Percentiles rank a stretch among this genome's conserved stretches.
Evolutionary conservation across 805 yeast genomes (phyloP).

Genomic region (Metschnikowia kofuensis): DNA sequence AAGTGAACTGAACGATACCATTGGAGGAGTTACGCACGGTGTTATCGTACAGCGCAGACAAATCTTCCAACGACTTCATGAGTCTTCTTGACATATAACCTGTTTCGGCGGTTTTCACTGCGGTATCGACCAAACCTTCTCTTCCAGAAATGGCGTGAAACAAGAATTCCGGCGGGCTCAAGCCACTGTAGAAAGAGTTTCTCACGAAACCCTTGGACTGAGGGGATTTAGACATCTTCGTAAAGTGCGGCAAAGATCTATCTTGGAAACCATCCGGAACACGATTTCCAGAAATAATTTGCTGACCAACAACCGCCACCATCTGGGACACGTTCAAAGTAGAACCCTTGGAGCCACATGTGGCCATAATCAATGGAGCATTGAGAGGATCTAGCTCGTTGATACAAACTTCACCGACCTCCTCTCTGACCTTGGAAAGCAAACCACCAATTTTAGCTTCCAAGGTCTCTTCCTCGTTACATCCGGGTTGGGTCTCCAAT

Average conservation of each 20-base stretch:
- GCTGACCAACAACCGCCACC: slow-evolving; percentile 99
- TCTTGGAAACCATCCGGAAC: slow-evolving; percentile 99
- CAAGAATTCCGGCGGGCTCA: slow-evolving; percentile 97
- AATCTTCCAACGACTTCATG: slow-evolving; percentile 96
- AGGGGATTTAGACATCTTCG: slow-evolving; percentile 93
- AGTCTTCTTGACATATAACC: slow-evolving; percentile 98
- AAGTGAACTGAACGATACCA: slow-evolving; percentile 95
- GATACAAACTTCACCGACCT: slow-evolving; percentile 97
- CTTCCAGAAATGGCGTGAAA: slow-evolving; percentile 99
- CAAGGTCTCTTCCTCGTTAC: slow-evolving; percentile 96
- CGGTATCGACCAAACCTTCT: slow-evolving; percentile 99
- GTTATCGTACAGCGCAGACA: slow-evolving; percentile 87
- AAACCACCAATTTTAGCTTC: slow-evolving; percentile 98
- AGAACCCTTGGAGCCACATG: slow-evolving; percentile 99
- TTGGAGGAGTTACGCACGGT: slow-evolving; percentile 94
- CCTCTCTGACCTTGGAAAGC: slow-evolving; percentile 95
- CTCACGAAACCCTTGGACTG: slow-evolving; percentile 98
- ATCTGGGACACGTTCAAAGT: slow-evolving; percentile 97
- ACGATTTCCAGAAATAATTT: slow-evolving; percentile 96
- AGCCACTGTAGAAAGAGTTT: slow-evolving; percentile 93
- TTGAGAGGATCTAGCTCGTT: slow-evolving; percentile 83
- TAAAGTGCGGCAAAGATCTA: slow-evolving; percentile 95
- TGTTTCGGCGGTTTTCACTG: slow-evolving; percentile 98
- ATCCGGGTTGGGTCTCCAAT: slow-evolving; percentile 97
- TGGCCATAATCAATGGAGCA: slow-evolving; percentile 98